Evolutionary conservation across 495 filamentous ascomycete genomes (phyloP).

Genomic region (Melanomma pulvis-pyrius): DNA sequence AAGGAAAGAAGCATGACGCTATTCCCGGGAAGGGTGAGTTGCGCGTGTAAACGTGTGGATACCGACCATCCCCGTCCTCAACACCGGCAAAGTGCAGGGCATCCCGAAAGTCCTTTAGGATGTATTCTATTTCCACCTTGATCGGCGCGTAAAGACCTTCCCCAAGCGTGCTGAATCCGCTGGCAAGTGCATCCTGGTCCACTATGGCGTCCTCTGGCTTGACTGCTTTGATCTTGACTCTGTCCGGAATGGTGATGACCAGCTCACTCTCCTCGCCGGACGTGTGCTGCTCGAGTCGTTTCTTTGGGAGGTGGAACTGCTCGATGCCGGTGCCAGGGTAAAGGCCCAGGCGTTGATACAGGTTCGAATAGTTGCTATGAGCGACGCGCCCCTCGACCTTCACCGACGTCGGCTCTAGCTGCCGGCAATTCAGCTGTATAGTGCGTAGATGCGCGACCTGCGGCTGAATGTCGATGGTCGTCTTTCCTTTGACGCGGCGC

Average conservation of each 20-base stretch:
- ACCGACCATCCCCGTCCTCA: slow-evolving; percentile 73
- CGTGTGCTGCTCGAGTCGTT: slow-evolving; percentile 51
- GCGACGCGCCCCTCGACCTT: slow-evolving; percentile 68
- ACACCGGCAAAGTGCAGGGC: slow-evolving; percentile 89
- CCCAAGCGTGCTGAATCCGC: slow-evolving; percentile 37
- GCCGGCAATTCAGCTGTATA: slow-evolving; percentile 83
- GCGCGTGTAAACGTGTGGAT: slow-evolving; percentile 88
- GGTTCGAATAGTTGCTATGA: slow-evolving; percentile 66
- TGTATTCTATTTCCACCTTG: slow-evolving; percentile 70
- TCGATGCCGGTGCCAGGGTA: slow-evolving; percentile 64
- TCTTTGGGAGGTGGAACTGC: slow-evolving; percentile 72
- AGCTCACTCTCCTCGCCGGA: slow-evolving; percentile 64
- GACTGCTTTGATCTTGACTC: slow-evolving; percentile 47
- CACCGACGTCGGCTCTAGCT: slow-evolving; percentile 72
- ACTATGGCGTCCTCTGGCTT: slow-evolving; percentile 7
- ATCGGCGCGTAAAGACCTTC: slow-evolving; percentile 55
- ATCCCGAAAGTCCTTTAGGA: slow-evolving; percentile 71
- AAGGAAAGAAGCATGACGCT: slow-evolving; percentile 86
- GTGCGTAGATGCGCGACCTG: slow-evolving; percentile 64
- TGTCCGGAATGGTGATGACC: slow-evolving; percentile 64
- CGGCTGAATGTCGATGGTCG: slow-evolving; percentile 77
- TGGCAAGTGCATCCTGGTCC: slow-evolving; percentile 37
- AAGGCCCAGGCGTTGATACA: slow-evolving; percentile 67
- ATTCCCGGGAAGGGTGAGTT: slow-evolving; percentile 76
- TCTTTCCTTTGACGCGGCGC: slow-evolving; percentile 74